Evolutionary conservation across 305 asterid genomes (phyloP), one percentile per base, ranked within the genome.

Genomic region (Stenogyne calaminthoides): DNA sequence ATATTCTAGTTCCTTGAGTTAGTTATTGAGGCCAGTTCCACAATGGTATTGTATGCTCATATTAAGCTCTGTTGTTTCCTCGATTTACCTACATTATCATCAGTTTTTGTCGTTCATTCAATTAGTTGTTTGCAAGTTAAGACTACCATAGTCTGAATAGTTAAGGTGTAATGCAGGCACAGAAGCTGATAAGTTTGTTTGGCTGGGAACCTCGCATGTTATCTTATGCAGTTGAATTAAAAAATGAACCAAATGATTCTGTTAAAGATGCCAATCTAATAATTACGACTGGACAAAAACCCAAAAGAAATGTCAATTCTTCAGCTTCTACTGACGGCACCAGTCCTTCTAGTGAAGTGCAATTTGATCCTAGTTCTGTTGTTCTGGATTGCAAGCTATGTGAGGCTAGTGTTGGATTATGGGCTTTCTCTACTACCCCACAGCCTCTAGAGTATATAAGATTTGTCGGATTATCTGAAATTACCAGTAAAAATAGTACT

Each of bases 371-470:
- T 64, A 84, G 89, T 79, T 89, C 96, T 63, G 88, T 89, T 77
- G 96, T 88, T 59, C 83, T 92, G 49, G 84, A 88, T 75, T 95
- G 99, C 87, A 85, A 77, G 56, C 78, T 91, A 66, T 95, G 99
- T 84, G 96, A 95, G 64, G 96, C 98, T 60, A 86, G 86, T 81
- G 93, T 95, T 83, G 99, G 99, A 83, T 81, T 93, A 64, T 95
- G 99, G 99, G 93, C 94, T 54, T 95, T 93, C 84, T 75, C 84
- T 80, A 84, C 82, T 57, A 82, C 82, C 65, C 81, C 88, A 78
- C 91, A 82, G 56, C 98, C 98, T 75, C 61, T 83, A 68, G 98
- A 95, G 78, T 87, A 84, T 80, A 71, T 95, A 68, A 87, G 93
- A 84, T 85, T 92, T 78, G 89, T 89, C 70, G 99, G 98, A 72